These are phyloP conservation scores for Saccharomycopsis sp. DNA, from an alignment of 805 yeast species.

Conservation along the genomic window DNA sequence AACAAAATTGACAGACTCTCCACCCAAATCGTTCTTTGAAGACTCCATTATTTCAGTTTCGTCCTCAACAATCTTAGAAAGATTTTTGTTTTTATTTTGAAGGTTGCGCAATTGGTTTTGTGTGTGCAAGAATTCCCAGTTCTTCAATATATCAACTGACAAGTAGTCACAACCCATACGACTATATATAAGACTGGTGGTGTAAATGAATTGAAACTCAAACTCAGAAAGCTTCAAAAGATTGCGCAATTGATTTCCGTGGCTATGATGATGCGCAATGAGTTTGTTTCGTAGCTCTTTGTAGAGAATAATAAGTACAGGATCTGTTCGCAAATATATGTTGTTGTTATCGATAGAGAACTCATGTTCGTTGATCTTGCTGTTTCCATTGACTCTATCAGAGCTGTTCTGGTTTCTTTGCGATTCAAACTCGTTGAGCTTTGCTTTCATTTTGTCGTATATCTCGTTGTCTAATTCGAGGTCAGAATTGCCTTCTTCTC, in stretches of 20 bases:
- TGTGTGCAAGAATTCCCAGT: conserved; percentile 53
- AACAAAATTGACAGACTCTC: neutral
- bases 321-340: conserved; percentile 66
- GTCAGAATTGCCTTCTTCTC: conserved; percentile 27
- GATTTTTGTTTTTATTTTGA: neutral
- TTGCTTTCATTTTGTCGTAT: neutral
- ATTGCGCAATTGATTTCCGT: neutral
- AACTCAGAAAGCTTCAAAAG: conserved; percentile 29
- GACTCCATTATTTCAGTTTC: neutral
- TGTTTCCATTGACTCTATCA: neutral
- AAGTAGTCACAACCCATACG: conserved; percentile 91
- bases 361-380: conserved; percentile 22
- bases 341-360: conserved; percentile 24
- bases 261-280: conserved; percentile 25
- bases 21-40: neutral
- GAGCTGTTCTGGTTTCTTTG: neutral
- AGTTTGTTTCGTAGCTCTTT: conserved; percentile 50
- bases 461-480: conserved; percentile 8
- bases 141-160: conserved; percentile 51
- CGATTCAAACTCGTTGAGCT: neutral
- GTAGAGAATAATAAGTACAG: conserved; percentile 66
- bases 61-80: neutral
- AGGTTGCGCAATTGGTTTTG: neutral
- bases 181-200: conserved; percentile 60
- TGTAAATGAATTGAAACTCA: conserved; percentile 58